phyloP scores from a whole-genome alignment of 2,329 filamentous ascomycete species.

The Venturia pyrina region DNA sequence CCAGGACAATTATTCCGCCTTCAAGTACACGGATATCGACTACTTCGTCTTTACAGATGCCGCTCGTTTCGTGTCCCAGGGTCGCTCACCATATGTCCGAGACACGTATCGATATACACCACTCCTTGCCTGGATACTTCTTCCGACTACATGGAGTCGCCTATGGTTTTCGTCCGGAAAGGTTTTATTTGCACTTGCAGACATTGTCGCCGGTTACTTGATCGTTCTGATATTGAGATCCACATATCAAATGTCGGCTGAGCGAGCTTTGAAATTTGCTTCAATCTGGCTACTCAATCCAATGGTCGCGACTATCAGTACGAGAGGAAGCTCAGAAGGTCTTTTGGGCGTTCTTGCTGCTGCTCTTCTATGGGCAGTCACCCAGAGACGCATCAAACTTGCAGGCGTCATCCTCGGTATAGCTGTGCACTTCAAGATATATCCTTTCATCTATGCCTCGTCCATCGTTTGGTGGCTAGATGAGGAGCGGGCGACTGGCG shows the following conservation, averaged over 20 bases:
- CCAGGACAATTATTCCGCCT: constrained; percentile 81
- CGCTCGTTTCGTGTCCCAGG: constrained; percentile 61
- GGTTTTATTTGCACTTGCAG: constrained; percentile 70
- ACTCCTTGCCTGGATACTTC: constrained; percentile 78
- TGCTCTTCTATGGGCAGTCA: constrained; percentile 71
- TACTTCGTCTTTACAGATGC: constrained; percentile 98
- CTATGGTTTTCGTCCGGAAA: constrained; percentile 78
- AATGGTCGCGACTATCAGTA: constrained; percentile 97
- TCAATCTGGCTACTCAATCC: constrained; percentile 92
- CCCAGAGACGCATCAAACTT: constrained; percentile 50
- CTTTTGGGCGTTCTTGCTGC: constrained; percentile 77
- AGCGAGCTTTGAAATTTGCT: constrained; percentile 60
- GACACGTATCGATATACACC: constrained; percentile 98
- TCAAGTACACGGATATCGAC: constrained; percentile 99
- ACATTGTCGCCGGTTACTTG: constrained; percentile 76
- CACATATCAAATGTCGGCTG: constrained; percentile 25
- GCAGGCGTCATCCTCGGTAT: constrained; percentile 71
- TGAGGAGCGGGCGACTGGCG: constrained; percentile 26
- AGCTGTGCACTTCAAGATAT: constrained; percentile 95
- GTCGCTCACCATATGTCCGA: constrained; percentile 68
- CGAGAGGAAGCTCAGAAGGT: constrained; percentile 86
- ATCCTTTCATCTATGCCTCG: constrained; percentile 89
- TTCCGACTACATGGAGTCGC: constrained; percentile 61
- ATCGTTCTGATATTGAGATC: constrained; percentile 47
- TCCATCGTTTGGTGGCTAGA: constrained; percentile 77